Evolutionary conservation across 139 green algal genomes (phyloP).

Genomic region (Pseudopediastrum boryanum): DNA sequence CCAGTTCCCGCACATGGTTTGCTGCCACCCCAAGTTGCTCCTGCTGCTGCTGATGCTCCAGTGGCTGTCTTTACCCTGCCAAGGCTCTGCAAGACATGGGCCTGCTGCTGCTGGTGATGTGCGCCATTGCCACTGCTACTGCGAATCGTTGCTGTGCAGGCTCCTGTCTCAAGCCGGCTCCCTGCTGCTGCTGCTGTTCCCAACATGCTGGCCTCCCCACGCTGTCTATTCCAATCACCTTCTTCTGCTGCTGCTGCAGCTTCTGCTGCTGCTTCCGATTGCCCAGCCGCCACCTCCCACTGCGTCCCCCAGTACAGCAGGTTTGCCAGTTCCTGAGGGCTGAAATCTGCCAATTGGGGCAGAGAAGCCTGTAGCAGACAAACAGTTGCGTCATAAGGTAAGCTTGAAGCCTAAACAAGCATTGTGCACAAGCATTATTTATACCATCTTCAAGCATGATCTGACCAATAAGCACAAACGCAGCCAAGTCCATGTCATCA

Average conservation of each 20-base stretch:
- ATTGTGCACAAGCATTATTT: too few species aligned
- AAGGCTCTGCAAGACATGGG: neutral
- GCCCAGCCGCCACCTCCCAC: constrained; percentile 13
- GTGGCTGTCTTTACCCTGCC: too few species aligned
- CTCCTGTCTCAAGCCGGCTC: too few species aligned
- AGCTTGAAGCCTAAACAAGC: neutral
- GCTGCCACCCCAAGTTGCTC: neutral
- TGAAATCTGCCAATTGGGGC: constrained; percentile 8
- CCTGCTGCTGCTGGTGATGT: neutral
- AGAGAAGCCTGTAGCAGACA: neutral
- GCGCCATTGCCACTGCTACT: constrained; percentile 28
- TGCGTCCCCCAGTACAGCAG: constrained; percentile 17
- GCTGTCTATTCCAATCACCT: constrained; percentile 2
- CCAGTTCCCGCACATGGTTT: neutral
- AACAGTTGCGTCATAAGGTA: neutral
- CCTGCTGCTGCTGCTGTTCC: neutral
- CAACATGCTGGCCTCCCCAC: neutral
- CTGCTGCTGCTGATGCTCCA: too few species aligned
- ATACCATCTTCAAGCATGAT: neutral
- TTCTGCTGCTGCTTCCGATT: neutral
- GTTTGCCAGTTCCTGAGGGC: constrained; percentile 27
- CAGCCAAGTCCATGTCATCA: neutral
- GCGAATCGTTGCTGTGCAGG: neutral
- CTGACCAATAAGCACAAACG: neutral
- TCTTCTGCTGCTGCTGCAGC: constrained; percentile 12